phyloP scores from a whole-genome alignment of 139 green algal species.

The Chlamydomonas schloesseri region DNA sequence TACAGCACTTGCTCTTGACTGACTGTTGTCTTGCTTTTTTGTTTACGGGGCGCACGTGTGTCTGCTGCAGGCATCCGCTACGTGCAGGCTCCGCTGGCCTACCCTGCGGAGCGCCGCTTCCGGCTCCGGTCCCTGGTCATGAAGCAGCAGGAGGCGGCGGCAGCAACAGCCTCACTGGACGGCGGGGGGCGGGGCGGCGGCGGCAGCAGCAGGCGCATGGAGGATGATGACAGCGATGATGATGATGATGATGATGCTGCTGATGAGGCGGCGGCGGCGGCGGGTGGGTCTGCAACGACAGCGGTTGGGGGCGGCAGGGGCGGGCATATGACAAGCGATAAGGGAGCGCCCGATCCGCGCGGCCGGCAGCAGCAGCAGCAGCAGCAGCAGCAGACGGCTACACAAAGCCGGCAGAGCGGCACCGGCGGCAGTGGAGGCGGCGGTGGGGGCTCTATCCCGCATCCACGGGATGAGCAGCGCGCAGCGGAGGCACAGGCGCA shows the following conservation, averaged over 20 bases:
- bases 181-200: not conserved
- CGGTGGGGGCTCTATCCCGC: too few species aligned
- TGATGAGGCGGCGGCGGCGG: not conserved
- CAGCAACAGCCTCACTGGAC: not conserved
- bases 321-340: not conserved
- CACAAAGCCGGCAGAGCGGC: not conserved
- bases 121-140: slow-evolving; percentile 57
- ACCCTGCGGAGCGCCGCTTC: slow-evolving; percentile 73
- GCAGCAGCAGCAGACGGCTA: not conserved
- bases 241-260: not conserved
- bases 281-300: not conserved
- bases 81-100: slow-evolving; percentile 81
- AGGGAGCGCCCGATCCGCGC: not conserved
- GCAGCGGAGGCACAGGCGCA: too few species aligned
- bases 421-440: too few species aligned
- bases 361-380: not conserved
- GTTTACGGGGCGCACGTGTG: too few species aligned
- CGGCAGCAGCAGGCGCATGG: not conserved
- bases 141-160: not conserved
- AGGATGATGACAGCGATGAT: not conserved
- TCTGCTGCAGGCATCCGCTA: slow-evolving; percentile 65
- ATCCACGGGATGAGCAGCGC: too few species aligned
- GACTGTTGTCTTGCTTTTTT: too few species aligned
- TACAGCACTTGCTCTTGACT: too few species aligned
- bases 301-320: not conserved